Percentiles rank a stretch among this genome's conserved stretches.
phyloP scores from a whole-genome alignment of 2,329 filamentous ascomycete genomes.

The Acarospora socialis region DNA sequence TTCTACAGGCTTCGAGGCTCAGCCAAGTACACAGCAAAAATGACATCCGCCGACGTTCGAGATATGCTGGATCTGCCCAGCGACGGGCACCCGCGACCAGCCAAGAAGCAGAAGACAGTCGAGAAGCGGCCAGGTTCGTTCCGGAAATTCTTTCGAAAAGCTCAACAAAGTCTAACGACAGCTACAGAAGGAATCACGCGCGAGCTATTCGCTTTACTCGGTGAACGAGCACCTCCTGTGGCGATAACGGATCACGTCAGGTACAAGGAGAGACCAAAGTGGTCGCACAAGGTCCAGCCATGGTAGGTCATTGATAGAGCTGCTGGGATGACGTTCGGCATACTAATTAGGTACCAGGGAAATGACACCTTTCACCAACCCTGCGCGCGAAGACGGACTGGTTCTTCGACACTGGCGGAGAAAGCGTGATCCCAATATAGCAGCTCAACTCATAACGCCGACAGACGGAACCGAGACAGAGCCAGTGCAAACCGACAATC shows the following conservation, averaged over 20 bases:
- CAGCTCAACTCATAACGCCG: conserved; percentile 16
- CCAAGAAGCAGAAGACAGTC: conserved; percentile 61
- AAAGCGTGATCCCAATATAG: conserved; percentile 37
- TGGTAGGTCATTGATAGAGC: conserved; percentile 31
- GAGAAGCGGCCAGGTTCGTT: conserved; percentile 41
- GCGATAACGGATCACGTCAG: conserved; percentile 35
- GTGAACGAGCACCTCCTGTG: conserved; percentile 37
- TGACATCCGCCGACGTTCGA: conserved; percentile 68
- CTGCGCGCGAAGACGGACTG: conserved; percentile 57
- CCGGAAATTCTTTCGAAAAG: background rate
- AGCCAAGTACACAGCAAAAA: conserved; percentile 28
- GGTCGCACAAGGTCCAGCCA: conserved; percentile 30
- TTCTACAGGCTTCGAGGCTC: background rate
- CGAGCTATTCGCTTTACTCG: conserved; percentile 36
- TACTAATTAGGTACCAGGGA: conserved; percentile 51
- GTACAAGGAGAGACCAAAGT: conserved; percentile 37
- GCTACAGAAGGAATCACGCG: conserved; percentile 33
- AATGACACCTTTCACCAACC: conserved; percentile 58
- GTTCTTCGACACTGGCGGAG: conserved; percentile 69
- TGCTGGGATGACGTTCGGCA: conserved; percentile 48
- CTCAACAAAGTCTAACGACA: conserved; percentile 11
- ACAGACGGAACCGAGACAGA: conserved; percentile 23
- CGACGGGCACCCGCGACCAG: conserved; percentile 43
- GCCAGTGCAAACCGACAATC: conserved; percentile 23
- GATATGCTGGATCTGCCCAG: conserved; percentile 67